Conservation (phyloP, 176 grass and related monocot genomes). For the Carex parvula region DNA sequence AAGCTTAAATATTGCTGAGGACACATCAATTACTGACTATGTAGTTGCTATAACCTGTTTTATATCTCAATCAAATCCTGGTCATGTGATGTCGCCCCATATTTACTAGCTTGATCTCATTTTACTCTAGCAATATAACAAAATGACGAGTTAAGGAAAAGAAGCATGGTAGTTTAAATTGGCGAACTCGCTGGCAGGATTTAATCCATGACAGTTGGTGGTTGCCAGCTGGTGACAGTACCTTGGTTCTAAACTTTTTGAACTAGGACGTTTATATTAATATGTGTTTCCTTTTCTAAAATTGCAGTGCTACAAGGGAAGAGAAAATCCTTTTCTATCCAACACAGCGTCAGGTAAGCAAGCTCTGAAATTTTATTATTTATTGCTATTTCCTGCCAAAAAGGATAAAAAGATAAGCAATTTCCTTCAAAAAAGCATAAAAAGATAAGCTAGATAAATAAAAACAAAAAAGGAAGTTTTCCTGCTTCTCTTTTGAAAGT, state of each 20-base stretch:
- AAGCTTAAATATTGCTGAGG: not conserved
- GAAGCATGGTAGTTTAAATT: not conserved
- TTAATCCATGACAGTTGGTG: not conserved
- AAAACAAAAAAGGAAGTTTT: not conserved
- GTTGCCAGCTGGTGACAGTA: not conserved
- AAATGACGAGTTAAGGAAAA: not conserved
- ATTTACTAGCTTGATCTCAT: not conserved
- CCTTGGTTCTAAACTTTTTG: slow-evolving; percentile 2
- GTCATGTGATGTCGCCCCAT: not conserved
- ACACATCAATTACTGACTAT: not conserved
- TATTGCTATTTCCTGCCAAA: not conserved
- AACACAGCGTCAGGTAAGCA: slow-evolving; percentile 57
- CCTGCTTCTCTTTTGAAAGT: not conserved
- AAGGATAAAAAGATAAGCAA: not conserved
- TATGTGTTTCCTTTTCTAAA: slow-evolving; percentile 10
- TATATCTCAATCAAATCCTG: not conserved
- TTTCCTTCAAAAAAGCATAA: not conserved
- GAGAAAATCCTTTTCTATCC: slow-evolving; percentile 96
- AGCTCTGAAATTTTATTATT: not conserved
- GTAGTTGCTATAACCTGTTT: not conserved
- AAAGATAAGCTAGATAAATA: not conserved
- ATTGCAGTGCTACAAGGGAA: slow-evolving; percentile 52
- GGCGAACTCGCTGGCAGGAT: not conserved
- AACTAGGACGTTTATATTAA: slow-evolving; percentile 27
- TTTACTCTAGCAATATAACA: not conserved